phyloP scores from a whole-genome alignment of 805 yeast genomes.

The Barnettozyma wickerhamii region DNA sequence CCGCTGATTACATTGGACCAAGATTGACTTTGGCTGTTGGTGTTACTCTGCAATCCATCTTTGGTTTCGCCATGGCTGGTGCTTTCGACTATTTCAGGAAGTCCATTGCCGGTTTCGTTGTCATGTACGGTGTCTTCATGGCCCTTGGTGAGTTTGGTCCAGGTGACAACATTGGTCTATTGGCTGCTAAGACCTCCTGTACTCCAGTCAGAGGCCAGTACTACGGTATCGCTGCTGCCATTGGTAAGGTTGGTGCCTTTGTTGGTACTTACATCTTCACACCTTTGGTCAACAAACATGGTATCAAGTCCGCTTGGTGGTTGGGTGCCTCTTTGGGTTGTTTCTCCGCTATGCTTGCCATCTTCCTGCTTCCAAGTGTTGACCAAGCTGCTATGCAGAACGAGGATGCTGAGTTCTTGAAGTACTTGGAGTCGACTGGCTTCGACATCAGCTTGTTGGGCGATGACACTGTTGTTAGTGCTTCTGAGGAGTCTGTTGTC shows the following conservation, averaged over 20 bases:
- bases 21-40: conserved; percentile 72
- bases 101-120: conserved; percentile 74
- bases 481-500: conserved; percentile 3
- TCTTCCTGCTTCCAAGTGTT: conserved; percentile 72
- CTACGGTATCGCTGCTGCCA: conserved; percentile 87
- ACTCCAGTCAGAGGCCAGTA: conserved; percentile 88
- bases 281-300: conserved; percentile 60
- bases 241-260: conserved; percentile 91
- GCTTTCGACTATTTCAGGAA: conserved; percentile 48
- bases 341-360: conserved; percentile 62
- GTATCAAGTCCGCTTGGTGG: conserved; percentile 76
- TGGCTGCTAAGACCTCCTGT: conserved; percentile 83
- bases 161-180: conserved; percentile 86
- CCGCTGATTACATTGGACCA: conserved; percentile 91
- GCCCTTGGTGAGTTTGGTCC: conserved; percentile 92
- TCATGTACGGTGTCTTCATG: conserved; percentile 82
- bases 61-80: conserved; percentile 85
- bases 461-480: conserved; percentile 14
- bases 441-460: conserved; percentile 64
- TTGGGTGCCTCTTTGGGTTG: conserved; percentile 74
- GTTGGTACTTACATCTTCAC: conserved; percentile 90
- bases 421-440: conserved; percentile 62
- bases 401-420: conserved; percentile 71
- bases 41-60: conserved; percentile 63
- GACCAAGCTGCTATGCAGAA: conserved; percentile 77